Percentiles rank a stretch among this genome's conserved stretches.
Conservation (phyloP, 2,329 filamentous ascomycete genomes). For the Ascochyta lentis region DNA sequence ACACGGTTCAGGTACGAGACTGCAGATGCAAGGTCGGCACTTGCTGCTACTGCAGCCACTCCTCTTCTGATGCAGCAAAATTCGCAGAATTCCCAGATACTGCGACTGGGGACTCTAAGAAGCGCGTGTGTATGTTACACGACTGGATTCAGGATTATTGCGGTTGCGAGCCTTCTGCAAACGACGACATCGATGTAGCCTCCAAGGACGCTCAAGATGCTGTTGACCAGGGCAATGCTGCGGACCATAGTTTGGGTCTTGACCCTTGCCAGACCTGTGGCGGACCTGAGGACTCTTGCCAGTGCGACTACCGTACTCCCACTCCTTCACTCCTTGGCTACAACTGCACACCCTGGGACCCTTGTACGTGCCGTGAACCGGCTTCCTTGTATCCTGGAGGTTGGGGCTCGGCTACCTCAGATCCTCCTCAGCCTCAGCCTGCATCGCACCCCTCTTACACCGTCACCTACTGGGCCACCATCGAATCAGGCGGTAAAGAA, state of each 20-base stretch:
- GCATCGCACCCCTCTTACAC: constrained; percentile 1
- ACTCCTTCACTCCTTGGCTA: no score
- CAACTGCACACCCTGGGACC: no score
- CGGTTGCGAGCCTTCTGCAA: not conserved
- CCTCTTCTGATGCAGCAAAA: not conserved
- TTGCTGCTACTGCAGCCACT: not conserved
- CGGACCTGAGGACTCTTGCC: no score
- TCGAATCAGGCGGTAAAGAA: constrained; percentile 20
- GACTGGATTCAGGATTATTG: not conserved
- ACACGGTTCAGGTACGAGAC: not conserved
- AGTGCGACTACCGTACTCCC: no score
- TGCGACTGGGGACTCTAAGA: not conserved
- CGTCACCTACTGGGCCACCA: constrained; percentile 30
- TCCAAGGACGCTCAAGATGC: no score
- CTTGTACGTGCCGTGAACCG: no score
- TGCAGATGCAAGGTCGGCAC: not conserved
- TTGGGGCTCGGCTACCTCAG: no score
- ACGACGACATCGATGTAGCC: not conserved
- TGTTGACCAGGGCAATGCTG: no score
- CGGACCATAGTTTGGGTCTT: no score
- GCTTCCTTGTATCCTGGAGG: no score
- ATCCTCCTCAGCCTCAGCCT: not conserved
- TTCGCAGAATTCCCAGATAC: not conserved
- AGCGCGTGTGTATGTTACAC: not conserved
- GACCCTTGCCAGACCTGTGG: no score